phyloP scores from a whole-genome alignment of 2,329 filamentous ascomycete species.

The Geosmithia putterillii region DNA sequence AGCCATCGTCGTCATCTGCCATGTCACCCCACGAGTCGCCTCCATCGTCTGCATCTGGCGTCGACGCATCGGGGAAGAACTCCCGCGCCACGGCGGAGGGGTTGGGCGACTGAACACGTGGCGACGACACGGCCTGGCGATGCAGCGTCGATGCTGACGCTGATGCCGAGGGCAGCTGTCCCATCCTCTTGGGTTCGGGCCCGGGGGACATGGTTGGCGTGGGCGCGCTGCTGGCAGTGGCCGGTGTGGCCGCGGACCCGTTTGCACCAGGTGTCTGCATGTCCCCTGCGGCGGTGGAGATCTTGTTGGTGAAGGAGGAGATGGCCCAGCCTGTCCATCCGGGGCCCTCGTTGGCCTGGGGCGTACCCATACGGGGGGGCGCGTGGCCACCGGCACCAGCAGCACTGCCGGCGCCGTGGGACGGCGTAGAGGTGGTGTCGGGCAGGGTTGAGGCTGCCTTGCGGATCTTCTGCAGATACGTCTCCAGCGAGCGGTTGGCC shows the following conservation, averaged over 20 bases:
- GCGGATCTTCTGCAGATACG: conserved; percentile 71
- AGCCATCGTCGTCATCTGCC: conserved; percentile 39
- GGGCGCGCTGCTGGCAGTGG: conserved; percentile 17
- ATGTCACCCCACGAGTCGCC: conserved; percentile 68
- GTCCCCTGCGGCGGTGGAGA: conserved; percentile 73
- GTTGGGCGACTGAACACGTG: conserved; percentile 34
- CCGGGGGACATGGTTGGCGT: conserved; percentile 27
- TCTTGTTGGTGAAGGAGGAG: conserved; percentile 93
- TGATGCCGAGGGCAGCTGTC: neutral
- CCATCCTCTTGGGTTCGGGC: conserved; percentile 22
- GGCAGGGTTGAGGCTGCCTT: conserved; percentile 70
- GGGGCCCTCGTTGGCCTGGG: conserved; percentile 39
- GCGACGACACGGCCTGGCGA: conserved; percentile 45
- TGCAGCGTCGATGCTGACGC: conserved; percentile 47
- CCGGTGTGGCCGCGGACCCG: conserved; percentile 20
- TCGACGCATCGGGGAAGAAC: conserved; percentile 30
- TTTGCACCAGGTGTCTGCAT: conserved; percentile 49
- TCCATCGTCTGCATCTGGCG: conserved; percentile 41
- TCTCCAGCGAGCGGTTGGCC: conserved; percentile 76
- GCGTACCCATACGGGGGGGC: conserved; percentile 66
- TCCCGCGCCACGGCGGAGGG: conserved; percentile 30
- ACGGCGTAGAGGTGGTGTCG: conserved; percentile 63
- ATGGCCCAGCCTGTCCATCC: conserved; percentile 94
- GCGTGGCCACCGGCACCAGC: conserved; percentile 11
- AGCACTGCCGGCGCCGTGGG: conserved; percentile 31